Base-by-base conservation (phyloP, 2,329 filamentous ascomycete species). In the Fusarium hostae region DNA sequence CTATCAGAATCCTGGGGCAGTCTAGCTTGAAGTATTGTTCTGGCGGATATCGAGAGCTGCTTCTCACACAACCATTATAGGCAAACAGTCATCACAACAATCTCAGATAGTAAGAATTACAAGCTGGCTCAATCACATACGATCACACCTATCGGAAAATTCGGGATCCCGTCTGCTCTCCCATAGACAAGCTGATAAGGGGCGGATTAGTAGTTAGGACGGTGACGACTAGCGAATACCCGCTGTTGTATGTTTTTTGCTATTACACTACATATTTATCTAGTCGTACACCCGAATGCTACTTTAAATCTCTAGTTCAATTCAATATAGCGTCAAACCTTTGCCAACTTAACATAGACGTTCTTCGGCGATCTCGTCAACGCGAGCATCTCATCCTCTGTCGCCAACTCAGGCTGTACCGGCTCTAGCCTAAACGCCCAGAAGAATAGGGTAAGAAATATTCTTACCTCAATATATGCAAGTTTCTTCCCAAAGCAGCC, bases 401-500 rank as follows among this genome's bases (percentile, higher is more conserved):
- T 51, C 0, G 43, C 59, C 24, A 73, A 3, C 32, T 73, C 64
- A 9, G 37, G 39, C 26, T 63, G 66, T 0, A 74, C 1, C 0
- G 55, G 22, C 8, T 61, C 50, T 13, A 74, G 3, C 6, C 37
- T 54, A 6, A 72, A 63, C 32, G 51, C 20, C 71, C 68, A 73
- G 3, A 73, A n/a, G 2, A 61, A 26, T 22, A 74, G 24, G 0
- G 64, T 70, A 0, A 73, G 50, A 20, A 72, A 74, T 1, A 56
- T 63, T 6, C 54, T 54, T 10, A 73, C 37, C 41, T 73, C 71
- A 10, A 74, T 50, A 5, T 70, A 74, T 1, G 71, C 71, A 10
- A 74, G 6, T 22, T 73, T 73, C 37, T 61, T 74, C 0, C 74
- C 74, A 54, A 75, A 76, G 16, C 74, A 76, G 1, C 60, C 56